These are phyloP conservation scores for Candida adriatica DNA, from an alignment of 805 yeast species.

Conservation along the genomic window DNA sequence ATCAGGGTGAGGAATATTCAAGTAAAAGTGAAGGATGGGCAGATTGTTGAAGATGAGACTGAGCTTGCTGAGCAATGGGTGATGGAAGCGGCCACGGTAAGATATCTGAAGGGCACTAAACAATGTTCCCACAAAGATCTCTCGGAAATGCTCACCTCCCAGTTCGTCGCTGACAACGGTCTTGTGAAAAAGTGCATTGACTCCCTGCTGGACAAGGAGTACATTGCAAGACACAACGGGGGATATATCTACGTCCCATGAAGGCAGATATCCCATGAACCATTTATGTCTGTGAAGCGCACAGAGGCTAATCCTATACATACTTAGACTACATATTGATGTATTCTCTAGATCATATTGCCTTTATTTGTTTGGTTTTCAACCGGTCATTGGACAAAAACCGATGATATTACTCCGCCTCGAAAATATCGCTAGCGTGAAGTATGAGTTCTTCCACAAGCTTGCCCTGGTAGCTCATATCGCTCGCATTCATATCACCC, in stretches of 20 bases:
- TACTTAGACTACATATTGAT: too few relatives aligned
- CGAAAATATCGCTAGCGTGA: conserved; percentile 79
- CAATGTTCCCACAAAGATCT: conserved; percentile 12
- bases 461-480: conserved; percentile 65
- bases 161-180: conserved; percentile 2
- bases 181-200: conserved; percentile 11
- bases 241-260: conserved; percentile 18
- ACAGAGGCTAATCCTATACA: too few relatives aligned
- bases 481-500: conserved; percentile 62
- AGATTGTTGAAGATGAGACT: conserved; percentile 7
- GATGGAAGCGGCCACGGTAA: conserved; percentile 18
- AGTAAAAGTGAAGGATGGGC: conserved; percentile 15
- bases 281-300: too few relatives aligned
- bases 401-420: conserved; percentile 41
- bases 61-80: conserved; percentile 6
- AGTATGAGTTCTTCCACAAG: conserved; percentile 79
- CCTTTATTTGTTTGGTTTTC: too few relatives aligned
- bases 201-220: conserved; percentile 10
- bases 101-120: conserved; percentile 12
- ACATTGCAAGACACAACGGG: conserved; percentile 7
- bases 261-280: not conserved
- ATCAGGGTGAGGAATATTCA: conserved; percentile 16
- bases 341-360: too few relatives aligned
- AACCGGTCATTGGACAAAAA: too few relatives aligned
- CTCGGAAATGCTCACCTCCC: conserved; percentile 5